Conservation (phyloP, 805 yeast species). For the Cyberlindnera petersonii region DNA sequence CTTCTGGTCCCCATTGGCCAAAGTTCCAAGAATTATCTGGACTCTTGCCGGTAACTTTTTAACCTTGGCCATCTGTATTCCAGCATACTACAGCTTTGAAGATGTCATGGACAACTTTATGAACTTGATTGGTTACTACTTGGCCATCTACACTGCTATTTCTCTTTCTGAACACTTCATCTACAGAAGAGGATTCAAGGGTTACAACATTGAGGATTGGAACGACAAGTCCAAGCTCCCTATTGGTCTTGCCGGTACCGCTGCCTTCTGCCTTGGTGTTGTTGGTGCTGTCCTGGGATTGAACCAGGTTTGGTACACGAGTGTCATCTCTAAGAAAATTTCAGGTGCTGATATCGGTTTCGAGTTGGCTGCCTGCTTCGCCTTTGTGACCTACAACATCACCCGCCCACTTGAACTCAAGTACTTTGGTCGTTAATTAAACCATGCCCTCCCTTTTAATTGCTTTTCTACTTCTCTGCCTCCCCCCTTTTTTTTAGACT, state of each 20-base stretch:
- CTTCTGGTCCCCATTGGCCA: constrained; percentile 67
- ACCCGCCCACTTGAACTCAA: constrained; percentile 67
- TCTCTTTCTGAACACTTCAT: constrained; percentile 78
- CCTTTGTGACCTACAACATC: constrained; percentile 58
- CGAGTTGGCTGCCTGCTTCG: constrained; percentile 67
- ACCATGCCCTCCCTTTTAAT: neutral
- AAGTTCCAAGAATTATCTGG: constrained; percentile 82
- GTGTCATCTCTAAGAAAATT: constrained; percentile 58
- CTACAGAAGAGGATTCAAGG: constrained; percentile 58
- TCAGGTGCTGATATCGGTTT: constrained; percentile 93
- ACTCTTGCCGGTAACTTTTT: constrained; percentile 69
- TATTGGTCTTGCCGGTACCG: constrained; percentile 70
- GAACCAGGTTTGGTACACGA: constrained; percentile 81
- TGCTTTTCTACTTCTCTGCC: neutral
- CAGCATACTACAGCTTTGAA: constrained; percentile 75
- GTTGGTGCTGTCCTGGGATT: constrained; percentile 87
- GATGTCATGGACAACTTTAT: constrained; percentile 78
- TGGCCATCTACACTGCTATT: constrained; percentile 79
- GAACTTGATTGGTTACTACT: constrained; percentile 89
- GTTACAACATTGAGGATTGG: constrained; percentile 63
- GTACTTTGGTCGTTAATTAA: constrained; percentile 45
- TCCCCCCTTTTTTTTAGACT: neutral
- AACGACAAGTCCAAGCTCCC: constrained; percentile 58
- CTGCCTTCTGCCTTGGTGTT: constrained; percentile 77
- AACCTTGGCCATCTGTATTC: constrained; percentile 83